These are phyloP conservation scores for Lactuca saligna DNA, from an alignment of 129 eudicot species.

Conservation along the genomic window DNA sequence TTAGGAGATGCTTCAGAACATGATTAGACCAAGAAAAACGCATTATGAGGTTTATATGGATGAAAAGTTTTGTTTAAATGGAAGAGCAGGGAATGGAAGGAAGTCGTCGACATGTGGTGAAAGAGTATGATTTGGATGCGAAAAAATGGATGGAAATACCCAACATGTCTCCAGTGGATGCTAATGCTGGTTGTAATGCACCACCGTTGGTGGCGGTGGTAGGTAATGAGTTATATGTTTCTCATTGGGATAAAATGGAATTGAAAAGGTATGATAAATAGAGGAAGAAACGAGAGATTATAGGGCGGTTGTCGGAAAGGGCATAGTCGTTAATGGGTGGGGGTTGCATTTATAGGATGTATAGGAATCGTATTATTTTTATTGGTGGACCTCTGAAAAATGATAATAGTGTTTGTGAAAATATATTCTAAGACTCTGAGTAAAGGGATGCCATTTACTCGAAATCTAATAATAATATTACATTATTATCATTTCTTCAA, in stretches of 20 bases:
- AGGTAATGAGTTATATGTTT: conserved; percentile 59
- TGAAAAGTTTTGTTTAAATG: conserved; percentile 61
- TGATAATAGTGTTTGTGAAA: conserved; percentile 18
- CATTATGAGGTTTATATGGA: conserved; percentile 64
- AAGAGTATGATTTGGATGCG: conserved; percentile 45
- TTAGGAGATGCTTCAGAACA: conserved; percentile 49
- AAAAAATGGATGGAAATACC: conserved; percentile 58
- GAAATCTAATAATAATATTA: conserved; percentile 60
- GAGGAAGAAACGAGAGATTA: conserved; percentile 36
- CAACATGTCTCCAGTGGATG: conserved; percentile 46
- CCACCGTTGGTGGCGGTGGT: conserved; percentile 79
- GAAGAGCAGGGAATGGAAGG: conserved; percentile 44
- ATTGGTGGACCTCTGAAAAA: conserved; percentile 53
- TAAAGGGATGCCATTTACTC: conserved; percentile 37
- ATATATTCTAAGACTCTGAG: conserved; percentile 54
- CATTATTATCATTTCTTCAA: conserved; percentile 34
- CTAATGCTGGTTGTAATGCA: conserved; percentile 29
- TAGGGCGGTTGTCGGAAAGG: conserved; percentile 57
- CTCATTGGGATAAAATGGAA: conserved; percentile 55
- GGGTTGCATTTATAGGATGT: conserved; percentile 71
- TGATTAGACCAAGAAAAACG: conserved; percentile 54
- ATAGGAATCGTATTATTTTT: conserved; percentile 53
- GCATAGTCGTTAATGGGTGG: conserved; percentile 55
- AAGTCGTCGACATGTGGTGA: conserved; percentile 57
- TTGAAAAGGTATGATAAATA: conserved; percentile 55